Conservation (phyloP, 768 basidiomycete genomes). For the Hygrocybe coccinea region DNA sequence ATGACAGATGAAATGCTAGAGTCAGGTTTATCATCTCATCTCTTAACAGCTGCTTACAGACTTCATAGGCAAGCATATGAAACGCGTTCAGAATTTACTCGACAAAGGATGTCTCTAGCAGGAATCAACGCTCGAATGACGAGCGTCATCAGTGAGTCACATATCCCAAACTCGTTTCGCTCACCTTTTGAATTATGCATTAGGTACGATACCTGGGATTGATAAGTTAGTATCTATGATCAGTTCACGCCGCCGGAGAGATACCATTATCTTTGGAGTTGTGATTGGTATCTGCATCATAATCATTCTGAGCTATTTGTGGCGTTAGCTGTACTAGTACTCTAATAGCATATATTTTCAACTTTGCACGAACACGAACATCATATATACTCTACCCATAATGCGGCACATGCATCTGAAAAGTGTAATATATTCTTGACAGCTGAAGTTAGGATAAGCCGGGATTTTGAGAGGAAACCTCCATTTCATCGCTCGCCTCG, state of each 20-base stretch:
- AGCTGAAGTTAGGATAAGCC: no score
- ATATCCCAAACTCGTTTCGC: conserved; percentile 1
- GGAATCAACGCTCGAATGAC: conserved; percentile 82
- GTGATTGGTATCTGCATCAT: conserved; percentile 85
- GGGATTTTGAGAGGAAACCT: no score
- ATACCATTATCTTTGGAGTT: conserved; percentile 82
- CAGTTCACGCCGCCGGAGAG: conserved; percentile 81
- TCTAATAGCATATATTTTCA: no score
- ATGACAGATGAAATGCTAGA: conserved; percentile 92
- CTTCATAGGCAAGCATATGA: conserved; percentile 86
- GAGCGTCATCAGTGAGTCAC: conserved; percentile 68
- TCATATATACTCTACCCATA: no score
- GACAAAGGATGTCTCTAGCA: conserved; percentile 69
- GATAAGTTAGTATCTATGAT: conserved; percentile 91
- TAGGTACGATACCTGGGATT: conserved; percentile 90
- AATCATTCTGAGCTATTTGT: conserved; percentile 44
- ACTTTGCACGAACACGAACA: no score
- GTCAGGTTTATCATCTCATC: conserved; percentile 41
- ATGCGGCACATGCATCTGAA: no score
- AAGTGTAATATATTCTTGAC: no score
- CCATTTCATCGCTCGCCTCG: no score
- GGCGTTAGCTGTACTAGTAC: conserved; percentile 32
- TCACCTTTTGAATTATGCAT: neutral
- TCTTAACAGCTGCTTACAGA: conserved; percentile 4
- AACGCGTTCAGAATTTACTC: conserved; percentile 86